Evolutionary conservation across 2,329 filamentous ascomycete species (phyloP), one percentile per base, ranked within the genome.

Genomic region (Saccharata proteae): DNA sequence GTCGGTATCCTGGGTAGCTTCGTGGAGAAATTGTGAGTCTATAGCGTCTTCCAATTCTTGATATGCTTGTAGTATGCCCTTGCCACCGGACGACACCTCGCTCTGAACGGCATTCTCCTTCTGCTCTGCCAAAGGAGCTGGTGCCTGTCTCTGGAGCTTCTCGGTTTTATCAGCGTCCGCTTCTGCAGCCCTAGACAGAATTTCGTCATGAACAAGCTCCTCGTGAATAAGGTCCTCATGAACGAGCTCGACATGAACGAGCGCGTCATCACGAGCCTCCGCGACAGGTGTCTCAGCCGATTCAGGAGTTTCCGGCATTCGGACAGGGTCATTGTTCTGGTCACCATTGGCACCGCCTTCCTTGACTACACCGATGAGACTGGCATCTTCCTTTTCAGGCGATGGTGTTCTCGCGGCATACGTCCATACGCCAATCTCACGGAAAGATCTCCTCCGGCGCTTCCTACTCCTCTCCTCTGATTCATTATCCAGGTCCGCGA

Each of bases 371-470:
- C n/a, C n/a, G n/a, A n/a, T n/a, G n/a, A n/a, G 34, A 32, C 21
- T 29, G n/a, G 14, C 33, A 10, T 48, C 41, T 39, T 66, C 56
- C 19, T 63, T 66, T 45, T 78, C 70, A 3, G 82, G 80, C 31
- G 77, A 86, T 6, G 74, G 75, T 1, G 80, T 79, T 34, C 73
- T 69, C 45, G 77, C 80, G 14, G 67, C 65, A 45, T 86, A 80
- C 39, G 70, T 76, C 88, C 88, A 94, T 16, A 71, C 64, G 17
- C 64, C 69, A 45, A 74, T 77, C 30, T 72, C 64, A 26, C 75
- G 74, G 6, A 77, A 74, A 16, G 73, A 72, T 47, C 82, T 86
- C 35, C 77, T 75, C 30, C 71, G 71, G 33, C 72, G 69, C 55
- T 86, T 92, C 38, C 72, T 75, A 16, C 71, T 73, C 44, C 64